These are phyloP conservation scores for Aspergillus puulaauensis DNA, from an alignment of 2,329 filamentous ascomycete species.

Conservation along the genomic window DNA sequence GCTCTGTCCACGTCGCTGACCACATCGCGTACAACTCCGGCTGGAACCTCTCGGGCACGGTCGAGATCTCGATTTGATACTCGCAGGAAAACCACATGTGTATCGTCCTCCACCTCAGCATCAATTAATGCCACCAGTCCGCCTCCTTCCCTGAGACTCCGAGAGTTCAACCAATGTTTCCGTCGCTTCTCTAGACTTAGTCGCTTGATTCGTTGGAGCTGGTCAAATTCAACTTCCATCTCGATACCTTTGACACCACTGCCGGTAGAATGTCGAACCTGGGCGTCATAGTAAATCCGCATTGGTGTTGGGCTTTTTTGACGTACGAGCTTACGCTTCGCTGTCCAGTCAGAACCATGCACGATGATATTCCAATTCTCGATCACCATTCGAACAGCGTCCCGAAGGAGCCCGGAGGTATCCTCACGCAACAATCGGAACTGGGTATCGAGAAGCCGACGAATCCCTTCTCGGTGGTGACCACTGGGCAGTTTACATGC, in stretches of 20 bases:
- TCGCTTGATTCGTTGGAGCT: neutral
- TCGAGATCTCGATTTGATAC: conserved; percentile 2
- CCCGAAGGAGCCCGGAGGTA: conserved; percentile 11
- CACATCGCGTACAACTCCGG: neutral
- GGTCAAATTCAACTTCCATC: conserved; percentile 12
- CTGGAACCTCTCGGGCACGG: neutral
- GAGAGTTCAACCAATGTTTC: conserved; percentile 5
- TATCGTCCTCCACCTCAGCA: neutral
- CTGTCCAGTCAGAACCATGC: conserved; percentile 1
- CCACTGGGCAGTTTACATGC: neutral
- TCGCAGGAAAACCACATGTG: conserved; percentile 5
- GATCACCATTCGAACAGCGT: conserved; percentile 7
- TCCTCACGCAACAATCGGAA: conserved; percentile 14
- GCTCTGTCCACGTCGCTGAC: conserved; percentile 1
- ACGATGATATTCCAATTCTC: conserved; percentile 7
- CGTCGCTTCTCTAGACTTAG: neutral
- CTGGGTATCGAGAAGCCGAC: conserved; percentile 11
- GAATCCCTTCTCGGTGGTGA: conserved; percentile 10
- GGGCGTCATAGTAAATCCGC: conserved; percentile 5
- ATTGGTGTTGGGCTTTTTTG: conserved; percentile 3
- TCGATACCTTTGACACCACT: conserved; percentile 1
- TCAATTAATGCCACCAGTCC: conserved; percentile 7
- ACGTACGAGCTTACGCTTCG: conserved; percentile 6
- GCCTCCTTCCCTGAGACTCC: neutral
- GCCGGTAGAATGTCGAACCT: neutral